phyloP scores from a whole-genome alignment of 805 yeast species.

The Lipomyces lipofer region DNA sequence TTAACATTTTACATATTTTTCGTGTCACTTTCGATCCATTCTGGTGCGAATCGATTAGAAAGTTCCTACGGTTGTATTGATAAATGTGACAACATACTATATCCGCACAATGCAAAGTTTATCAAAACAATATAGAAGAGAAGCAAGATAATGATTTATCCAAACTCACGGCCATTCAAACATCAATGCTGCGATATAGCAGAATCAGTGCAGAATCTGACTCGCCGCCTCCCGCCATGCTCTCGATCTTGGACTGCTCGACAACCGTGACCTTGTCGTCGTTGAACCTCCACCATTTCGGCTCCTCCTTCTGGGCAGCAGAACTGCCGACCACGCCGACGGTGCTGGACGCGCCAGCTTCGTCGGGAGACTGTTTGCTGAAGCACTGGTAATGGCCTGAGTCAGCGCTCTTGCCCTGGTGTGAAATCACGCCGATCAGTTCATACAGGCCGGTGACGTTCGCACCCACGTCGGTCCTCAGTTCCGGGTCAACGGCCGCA shows the following conservation, averaged over 20 bases:
- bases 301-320: conserved; percentile 45
- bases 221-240: conserved; percentile 96
- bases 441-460: conserved; percentile 89
- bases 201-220: conserved; percentile 89
- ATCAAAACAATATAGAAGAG: conserved; percentile 10
- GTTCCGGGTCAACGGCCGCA: conserved; percentile 44
- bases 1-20: too few species aligned
- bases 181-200: conserved; percentile 79
- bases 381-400: conserved; percentile 97
- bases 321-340: conserved; percentile 18
- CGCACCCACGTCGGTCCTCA: conserved; percentile 54
- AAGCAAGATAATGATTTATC: conserved; percentile 15
- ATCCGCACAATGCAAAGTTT: conserved; percentile 1
- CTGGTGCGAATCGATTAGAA: too few species aligned
- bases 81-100: conserved; percentile 8
- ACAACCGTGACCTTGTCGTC: conserved; percentile 84
- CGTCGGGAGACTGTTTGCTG: conserved; percentile 66
- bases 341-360: conserved; percentile 3
- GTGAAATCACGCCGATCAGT: conserved; percentile 80
- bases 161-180: conserved; percentile 37
- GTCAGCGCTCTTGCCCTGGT: conserved; percentile 93
- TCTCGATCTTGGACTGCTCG: conserved; percentile 77
- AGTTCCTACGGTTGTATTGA: too few species aligned
- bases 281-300: conserved; percentile 91
- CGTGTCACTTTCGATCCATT: too few species aligned